Base-by-base conservation (phyloP, 257 asterid genomes). In the Fraxinus quadrangulata region DNA sequence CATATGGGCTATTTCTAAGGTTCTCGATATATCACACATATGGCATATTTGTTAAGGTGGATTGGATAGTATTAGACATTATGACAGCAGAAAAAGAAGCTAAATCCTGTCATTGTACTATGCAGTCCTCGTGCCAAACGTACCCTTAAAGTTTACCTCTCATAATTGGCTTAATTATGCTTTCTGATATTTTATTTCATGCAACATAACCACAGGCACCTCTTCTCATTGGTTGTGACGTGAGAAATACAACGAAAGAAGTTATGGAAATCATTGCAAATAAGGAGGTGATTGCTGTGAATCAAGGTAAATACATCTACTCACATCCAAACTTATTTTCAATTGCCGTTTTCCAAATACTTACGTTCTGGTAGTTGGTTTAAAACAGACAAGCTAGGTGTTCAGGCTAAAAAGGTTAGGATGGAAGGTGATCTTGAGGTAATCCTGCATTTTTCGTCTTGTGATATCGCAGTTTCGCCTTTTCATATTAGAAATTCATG, bases 1-100 rank as follows among this genome's bases (percentile, higher is more conserved):
- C 80, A 16, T 94, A 51, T 94, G 98, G 98, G 97, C 96, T 1
- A 91, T 90, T 70, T 92, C 97, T 11, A 92, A 94, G 97, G 97
- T 91, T 71, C 5, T 39, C 59, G 16, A 40, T 3, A 6, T 33
- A 13, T 5, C 8, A 47, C 3, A 11, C 16, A 11, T 33, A 7
- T 45, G 17, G 2, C 3, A 0, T 24, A 31, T 61, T 71, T 54
- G 26, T 30, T 21, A 61, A 21, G 14, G 31, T 61, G 31, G 16
- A 61, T 21, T 61, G 67, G 14, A 59, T 59, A 3, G 30, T 42
- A 42, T 3, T 42, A 42, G 51, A 42, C 17, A 42, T 11, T 3
- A 42, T 42, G 5, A 42, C 13, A 42, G 51, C 17, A 42, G 51
- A 42, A 61, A 19, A 61, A 23, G 6, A 61, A 61, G 33, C 6